Base-by-base conservation (phyloP, 371 early-diverging fungal genomes). In the Rhizopus delemar region DNA sequence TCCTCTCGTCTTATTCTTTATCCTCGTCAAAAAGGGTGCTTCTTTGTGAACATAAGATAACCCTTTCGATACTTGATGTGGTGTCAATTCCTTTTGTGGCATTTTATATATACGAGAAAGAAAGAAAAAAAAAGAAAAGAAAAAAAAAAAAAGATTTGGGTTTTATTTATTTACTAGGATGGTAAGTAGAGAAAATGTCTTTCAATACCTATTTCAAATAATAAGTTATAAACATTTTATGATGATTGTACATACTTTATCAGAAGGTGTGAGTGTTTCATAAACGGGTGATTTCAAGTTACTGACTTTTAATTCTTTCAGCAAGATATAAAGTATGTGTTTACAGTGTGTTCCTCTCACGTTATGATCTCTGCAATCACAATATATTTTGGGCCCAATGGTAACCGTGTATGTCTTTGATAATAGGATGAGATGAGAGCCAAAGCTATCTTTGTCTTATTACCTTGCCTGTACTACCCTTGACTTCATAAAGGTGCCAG, bases 21-120 rank as follows among this genome's bases (percentile, higher is more conserved):
- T 22, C 50, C 63, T 70, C 5, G 77, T 64, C 32, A 80, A 49
- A 55, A 80, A 80, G 1, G 80, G 74, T 5, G 80, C 66, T 56
- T 77, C 77, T 53, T 80, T 74, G 33, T 77, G 77, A 3, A 80
- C 77, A 68, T 80, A 80, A 3, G 70, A 59, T 31, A 80, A 39
- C 7, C 75, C 75, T 31, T 68, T 66, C 2, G 77, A 77, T 3
- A 77, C 43, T 54, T 80, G 80, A 53, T 80, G 69, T 3, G 80
- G 80, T 36, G 80, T 80, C 8, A 68, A 51, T 38, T 73, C 60
- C 57, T 77, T 76, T 39, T 64, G 71, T 34, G 57, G 46, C 57
- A 62, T 62, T 32, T 50, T 51, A 16, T 43, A 22, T 22, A 22
- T 22, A 22, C n/a, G n/a, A n/a, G 2, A 11, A 12, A 15, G 16